Percentiles rank a stretch among this genome's conserved stretches.
These are phyloP conservation scores for Coleophoma crateriformis DNA, from an alignment of 2,329 filamentous ascomycete genomes.

Conservation along the genomic window DNA sequence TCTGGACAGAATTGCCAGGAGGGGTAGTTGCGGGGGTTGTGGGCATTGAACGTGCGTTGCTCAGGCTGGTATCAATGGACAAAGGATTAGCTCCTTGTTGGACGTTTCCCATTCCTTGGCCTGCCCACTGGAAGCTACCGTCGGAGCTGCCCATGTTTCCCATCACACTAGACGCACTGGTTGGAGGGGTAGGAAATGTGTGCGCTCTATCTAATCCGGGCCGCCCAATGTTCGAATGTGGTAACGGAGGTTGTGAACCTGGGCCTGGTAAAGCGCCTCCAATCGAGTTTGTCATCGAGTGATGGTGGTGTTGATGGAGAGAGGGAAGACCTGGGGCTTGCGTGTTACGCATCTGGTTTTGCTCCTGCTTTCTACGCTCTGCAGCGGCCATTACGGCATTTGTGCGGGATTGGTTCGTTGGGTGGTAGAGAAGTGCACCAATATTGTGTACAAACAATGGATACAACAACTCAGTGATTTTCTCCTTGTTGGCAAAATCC, in stretches of 20 bases:
- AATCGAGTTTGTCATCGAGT: constrained; percentile 56
- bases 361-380: constrained; percentile 70
- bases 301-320: constrained; percentile 61
- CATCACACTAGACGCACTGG: constrained; percentile 84
- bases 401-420: constrained; percentile 76
- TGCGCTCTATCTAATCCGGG: constrained; percentile 79
- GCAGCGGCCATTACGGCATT: constrained; percentile 84
- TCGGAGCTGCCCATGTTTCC: constrained; percentile 67
- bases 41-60: constrained; percentile 78
- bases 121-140: constrained; percentile 73
- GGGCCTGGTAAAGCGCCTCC: constrained; percentile 41
- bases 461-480: constrained; percentile 93
- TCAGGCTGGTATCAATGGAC: constrained; percentile 75
- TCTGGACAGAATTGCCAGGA: constrained; percentile 69
- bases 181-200: constrained; percentile 90
- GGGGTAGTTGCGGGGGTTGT: constrained; percentile 89
- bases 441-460: constrained; percentile 98
- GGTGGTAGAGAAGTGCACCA: constrained; percentile 87
- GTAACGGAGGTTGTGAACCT: constrained; percentile 44
- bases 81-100: constrained; percentile 61
- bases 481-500: constrained; percentile 99
- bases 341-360: constrained; percentile 57
- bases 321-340: constrained; percentile 58
- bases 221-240: constrained; percentile 66
- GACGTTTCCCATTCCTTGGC: constrained; percentile 54